Base-by-base conservation (phyloP, 78 protist genomes). In the Polysphondylium violaceum region DNA sequence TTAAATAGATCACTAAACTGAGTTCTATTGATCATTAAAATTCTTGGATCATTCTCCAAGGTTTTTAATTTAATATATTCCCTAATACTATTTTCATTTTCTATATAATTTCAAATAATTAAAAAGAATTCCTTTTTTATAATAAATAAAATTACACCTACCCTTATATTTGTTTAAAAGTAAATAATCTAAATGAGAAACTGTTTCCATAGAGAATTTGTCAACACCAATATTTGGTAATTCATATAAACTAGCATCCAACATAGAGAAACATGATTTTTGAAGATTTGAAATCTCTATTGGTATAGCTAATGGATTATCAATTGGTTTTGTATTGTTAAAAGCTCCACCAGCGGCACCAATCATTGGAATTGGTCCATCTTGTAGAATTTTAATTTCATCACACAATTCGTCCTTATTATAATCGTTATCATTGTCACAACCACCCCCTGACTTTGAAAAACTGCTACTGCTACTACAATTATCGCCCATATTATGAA, bases 141-240 rank as follows among this genome's bases (percentile, higher is more conserved):
- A 47, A 47, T 14, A 14, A 47, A 47, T 14, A 47, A 47, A 47
- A 47, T 47, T n/a, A n/a, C 21, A 74, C 4, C 17, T 74, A 74
- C 67, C 65, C 40, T 75, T 59, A 59, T 36, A 55, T 41, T 75
- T 75, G 2, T 21, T 33, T 6, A 81, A 33, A 1, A 69, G 23
- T 27, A 5, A 25, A 33, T 40, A 25, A 0, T 9, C 16, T 0
- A 69, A 11, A n/a, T 29, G 44, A 21, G 25, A 69, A 25, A 25
- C 5, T 6, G 25, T 31, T 38, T 43, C 25, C 14, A 58, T 31
- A 3, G 43, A 41, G n/a, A 29, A 38, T 68, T 55, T 81, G 21
- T 81, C 74, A 7, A 81, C 77, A 19, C 89, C 65, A 3, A 81
- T 81, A 38, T 81, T 38, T 25, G 89, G 89, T 19, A 81, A 29